Evolutionary conservation across 2,329 filamentous ascomycete species (phyloP), one percentile per base, ranked within the genome.

Genomic region (Macroventuria anomochaeta): DNA sequence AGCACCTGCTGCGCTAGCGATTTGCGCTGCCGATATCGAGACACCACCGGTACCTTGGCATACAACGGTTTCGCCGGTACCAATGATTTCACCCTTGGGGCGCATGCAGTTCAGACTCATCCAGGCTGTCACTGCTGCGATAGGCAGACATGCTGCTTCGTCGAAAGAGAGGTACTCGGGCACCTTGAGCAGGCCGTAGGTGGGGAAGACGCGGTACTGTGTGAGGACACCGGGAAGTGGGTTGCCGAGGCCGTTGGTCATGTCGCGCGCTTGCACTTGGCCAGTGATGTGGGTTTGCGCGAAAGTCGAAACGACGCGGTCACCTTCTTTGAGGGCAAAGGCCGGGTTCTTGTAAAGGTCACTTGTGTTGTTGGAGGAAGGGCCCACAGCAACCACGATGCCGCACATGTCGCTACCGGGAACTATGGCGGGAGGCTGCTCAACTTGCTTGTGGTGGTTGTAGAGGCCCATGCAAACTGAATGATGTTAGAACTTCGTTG

Each of bases 351-450:
- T 77, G 76, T 83, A 84, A 5, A 75, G 74, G 34, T 69, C 61
- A 2, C 73, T 75, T 5, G 76, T 72, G 33, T 64, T 53, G 2
- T 74, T 76, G 15, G 77, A 68, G 2, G 44, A 40, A 18, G 67
- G 66, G 28, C 83, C 82, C 25, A 82, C 63, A 12, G 79, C 70
- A 2, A 83, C 75, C 38, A 90, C 77, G 7, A 79, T 79, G 37
- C 88, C 88, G 73, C 86, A 88, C 80, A 88, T 88, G 72, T 91
- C 88, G 18, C 86, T 88, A 71, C 85, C 87, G 1, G 87, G 86
- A 1, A 90, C 84, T 11, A 89, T 61, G 3, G 68, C 61, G 63
- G 49, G 78, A 54, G 46, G 73, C 46, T 46, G 70, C 57, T 53
- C 75, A 38, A 85, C 74, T 3, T 80, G 79, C 61, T 81, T 80